Evolutionary conservation across 331 rosid species (phyloP).

Genomic region (Pyrus hybrid): DNA sequence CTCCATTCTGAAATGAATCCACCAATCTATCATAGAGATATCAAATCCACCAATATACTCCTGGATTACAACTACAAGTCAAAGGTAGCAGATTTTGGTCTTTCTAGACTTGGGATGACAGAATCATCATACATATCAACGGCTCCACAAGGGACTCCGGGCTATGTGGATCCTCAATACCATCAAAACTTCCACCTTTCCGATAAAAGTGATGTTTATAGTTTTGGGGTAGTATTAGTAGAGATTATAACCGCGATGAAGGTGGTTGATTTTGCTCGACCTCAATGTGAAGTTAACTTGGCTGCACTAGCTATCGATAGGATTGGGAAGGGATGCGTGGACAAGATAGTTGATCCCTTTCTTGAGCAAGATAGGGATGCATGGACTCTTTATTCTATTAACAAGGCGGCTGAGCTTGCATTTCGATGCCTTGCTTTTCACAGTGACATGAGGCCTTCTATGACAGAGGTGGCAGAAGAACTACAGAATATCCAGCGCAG

Average conservation of each 20-base stretch:
- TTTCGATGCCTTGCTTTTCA: slow-evolving; percentile 95
- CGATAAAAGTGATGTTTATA: slow-evolving; percentile 89
- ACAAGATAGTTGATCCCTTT: slow-evolving; percentile 75
- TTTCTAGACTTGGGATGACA: slow-evolving; percentile 81
- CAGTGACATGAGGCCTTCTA: slow-evolving; percentile 83
- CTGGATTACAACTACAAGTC: slow-evolving; percentile 63
- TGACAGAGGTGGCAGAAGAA: slow-evolving; percentile 95
- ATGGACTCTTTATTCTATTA: slow-evolving; percentile 82
- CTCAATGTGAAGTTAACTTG: slow-evolving; percentile 66
- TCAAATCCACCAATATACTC: slow-evolving; percentile 85
- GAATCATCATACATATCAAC: slow-evolving; percentile 87
- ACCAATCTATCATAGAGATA: slow-evolving; percentile 91
- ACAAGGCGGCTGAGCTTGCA: slow-evolving; percentile 91
- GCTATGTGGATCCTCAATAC: slow-evolving; percentile 97
- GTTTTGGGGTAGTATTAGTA: slow-evolving; percentile 85
- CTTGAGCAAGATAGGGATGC: slow-evolving; percentile 90
- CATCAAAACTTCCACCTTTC: slow-evolving; percentile 94
- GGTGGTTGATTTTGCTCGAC: slow-evolving; percentile 80
- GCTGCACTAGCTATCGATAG: slow-evolving; percentile 94
- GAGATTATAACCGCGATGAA: slow-evolving; percentile 88
- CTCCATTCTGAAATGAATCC: slow-evolving; percentile 79
- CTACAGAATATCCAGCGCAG: slow-evolving; percentile 57
- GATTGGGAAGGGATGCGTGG: slow-evolving; percentile 65
- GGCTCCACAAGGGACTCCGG: slow-evolving; percentile 96
- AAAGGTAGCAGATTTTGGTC: slow-evolving; percentile 97